These are phyloP conservation scores for Tillandsia leiboldiana DNA, from an alignment of 176 grass and related monocot species.

Conservation along the genomic window DNA sequence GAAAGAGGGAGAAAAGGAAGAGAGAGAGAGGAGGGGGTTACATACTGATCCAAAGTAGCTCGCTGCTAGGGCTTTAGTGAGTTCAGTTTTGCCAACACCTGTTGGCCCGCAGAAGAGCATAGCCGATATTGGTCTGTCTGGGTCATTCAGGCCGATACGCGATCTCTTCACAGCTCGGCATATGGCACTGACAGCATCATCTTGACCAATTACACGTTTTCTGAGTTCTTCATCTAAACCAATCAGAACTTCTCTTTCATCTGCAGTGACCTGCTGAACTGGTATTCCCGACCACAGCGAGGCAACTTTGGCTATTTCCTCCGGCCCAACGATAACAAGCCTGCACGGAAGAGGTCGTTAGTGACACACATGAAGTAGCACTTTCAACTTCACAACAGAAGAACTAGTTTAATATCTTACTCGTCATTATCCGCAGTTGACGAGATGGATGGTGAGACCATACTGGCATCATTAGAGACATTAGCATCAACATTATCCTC, in stretches of 20 bases:
- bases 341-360: conserved; percentile 32
- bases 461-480: conserved; percentile 22
- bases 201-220: conserved; percentile 29
- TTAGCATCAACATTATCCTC: conserved; percentile 28
- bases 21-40: neutral
- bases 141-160: conserved; percentile 19
- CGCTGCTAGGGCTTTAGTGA: conserved; percentile 36
- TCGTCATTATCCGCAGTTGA: conserved; percentile 29
- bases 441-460: conserved; percentile 11
- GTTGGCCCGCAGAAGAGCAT: conserved; percentile 39
- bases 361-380: conserved; percentile 2
- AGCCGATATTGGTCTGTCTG: conserved; percentile 14
- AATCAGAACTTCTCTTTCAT: conserved; percentile 63
- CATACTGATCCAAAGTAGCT: conserved; percentile 26
- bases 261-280: conserved; percentile 71
- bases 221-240: conserved; percentile 17
- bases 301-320: conserved; percentile 87
- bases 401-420: conserved; percentile 29
- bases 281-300: conserved; percentile 95
- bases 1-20: neutral
- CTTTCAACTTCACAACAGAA: conserved; percentile 2
- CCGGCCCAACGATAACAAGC: conserved; percentile 46
- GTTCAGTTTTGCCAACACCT: conserved; percentile 50
- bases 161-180: conserved; percentile 23
- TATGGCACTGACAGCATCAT: conserved; percentile 22